Conservation (phyloP, 768 basidiomycete genomes). For the Leccinum rimulosum region DNA sequence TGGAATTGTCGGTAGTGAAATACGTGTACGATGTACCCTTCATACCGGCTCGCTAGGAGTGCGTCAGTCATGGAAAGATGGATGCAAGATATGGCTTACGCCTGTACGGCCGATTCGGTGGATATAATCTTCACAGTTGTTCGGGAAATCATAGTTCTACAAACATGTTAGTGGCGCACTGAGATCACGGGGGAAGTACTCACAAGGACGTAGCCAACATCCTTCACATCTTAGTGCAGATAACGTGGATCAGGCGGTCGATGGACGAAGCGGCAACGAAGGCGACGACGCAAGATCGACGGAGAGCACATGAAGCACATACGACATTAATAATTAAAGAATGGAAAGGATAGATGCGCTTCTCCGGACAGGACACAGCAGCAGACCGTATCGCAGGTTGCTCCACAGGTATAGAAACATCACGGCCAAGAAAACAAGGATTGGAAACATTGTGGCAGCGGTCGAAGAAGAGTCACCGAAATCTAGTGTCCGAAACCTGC, state of each 20-base stretch:
- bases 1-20: conserved; percentile 95
- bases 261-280: conserved; percentile 23
- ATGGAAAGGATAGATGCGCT: conserved; percentile 31
- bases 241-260: conserved; percentile 31
- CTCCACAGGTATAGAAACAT: conserved; percentile 25
- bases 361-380: conserved; percentile 29
- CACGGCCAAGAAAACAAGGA: conserved; percentile 24
- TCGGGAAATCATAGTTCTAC: conserved; percentile 96
- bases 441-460: conserved; percentile 20
- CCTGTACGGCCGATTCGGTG: conserved; percentile 99
- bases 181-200: conserved; percentile 33
- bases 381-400: conserved; percentile 10
- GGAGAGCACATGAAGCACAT: conserved; percentile 32
- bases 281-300: conserved; percentile 9
- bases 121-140: conserved; percentile 97
- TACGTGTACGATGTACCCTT: conserved; percentile 93
- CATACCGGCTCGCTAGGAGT: conserved; percentile 76
- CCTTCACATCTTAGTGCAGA: conserved; percentile 85
- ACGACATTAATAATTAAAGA: conserved; percentile 34
- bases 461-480: conserved; percentile 23
- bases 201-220: conserved; percentile 96
- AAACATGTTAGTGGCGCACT: conserved; percentile 6
- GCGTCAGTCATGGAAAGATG: conserved; percentile 15
- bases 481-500: conserved; percentile 24
- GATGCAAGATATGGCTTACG: conserved; percentile 39